A percentile compares a stretch with the other conserved stretches of the same genome.
Evolutionary conservation across 768 basidiomycete species (phyloP).

Genomic region (Dioszegia crocea): DNA sequence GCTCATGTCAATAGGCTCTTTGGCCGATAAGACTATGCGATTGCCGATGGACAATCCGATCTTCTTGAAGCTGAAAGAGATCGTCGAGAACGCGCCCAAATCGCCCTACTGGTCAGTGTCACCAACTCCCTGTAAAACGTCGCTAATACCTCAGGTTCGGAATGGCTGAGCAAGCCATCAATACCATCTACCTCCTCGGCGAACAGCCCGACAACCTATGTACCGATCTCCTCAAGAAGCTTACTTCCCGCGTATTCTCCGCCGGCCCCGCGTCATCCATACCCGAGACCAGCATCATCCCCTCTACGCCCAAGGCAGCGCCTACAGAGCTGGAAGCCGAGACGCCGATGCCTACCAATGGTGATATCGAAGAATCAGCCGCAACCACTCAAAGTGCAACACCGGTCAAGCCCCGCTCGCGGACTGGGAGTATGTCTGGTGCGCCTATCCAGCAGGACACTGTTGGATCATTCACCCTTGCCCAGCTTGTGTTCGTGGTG

Average conservation of each 20-base stretch:
- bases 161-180: conserved; percentile 92
- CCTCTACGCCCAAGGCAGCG: neutral
- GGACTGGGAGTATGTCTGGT: neutral
- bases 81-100: conserved; percentile 73
- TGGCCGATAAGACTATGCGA: conserved; percentile 77
- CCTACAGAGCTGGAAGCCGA: neutral
- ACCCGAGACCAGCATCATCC: neutral
- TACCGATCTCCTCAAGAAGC: conserved; percentile 70
- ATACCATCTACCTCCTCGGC: conserved; percentile 89
- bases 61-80: conserved; percentile 74
- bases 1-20: conserved; percentile 80
- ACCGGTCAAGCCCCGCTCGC: conserved; percentile 12
- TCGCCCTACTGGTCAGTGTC: conserved; percentile 72
- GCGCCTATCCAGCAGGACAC: conserved; percentile 17
- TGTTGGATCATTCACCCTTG: conserved; percentile 80
- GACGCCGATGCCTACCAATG: neutral
- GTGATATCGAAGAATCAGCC: neutral
- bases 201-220: conserved; percentile 88
- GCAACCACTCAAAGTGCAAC: neutral
- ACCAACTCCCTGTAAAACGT: neutral
- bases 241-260: conserved; percentile 57
- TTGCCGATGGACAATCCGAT: conserved; percentile 81
- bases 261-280: conserved; percentile 11
- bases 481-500: conserved; percentile 90
- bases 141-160: conserved; percentile 59